Evolutionary conservation across 225 moss, liverwort and hornwort species (phyloP).

Genomic region (Polytrichum formosum): DNA sequence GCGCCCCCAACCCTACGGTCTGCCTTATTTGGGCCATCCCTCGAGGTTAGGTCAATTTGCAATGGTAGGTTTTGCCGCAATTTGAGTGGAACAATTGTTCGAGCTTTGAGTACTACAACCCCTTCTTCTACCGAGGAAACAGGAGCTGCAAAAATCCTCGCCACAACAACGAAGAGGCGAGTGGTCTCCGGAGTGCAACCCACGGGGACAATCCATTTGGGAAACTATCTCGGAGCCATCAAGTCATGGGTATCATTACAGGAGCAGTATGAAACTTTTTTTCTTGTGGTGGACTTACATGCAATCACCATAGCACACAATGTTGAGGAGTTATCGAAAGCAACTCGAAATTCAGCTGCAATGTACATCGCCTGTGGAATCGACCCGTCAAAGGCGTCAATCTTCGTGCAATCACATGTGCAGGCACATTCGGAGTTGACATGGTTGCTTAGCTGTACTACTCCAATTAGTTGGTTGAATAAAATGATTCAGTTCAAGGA

Average conservation of each 20-base stretch:
- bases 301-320: conserved; percentile 96
- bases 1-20: conserved; percentile 24
- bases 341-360: conserved; percentile 85
- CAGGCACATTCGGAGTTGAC: conserved; percentile 88
- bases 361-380: conserved; percentile 92
- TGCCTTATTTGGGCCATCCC: conserved; percentile 25
- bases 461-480: conserved; percentile 97
- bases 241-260: conserved; percentile 97
- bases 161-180: conserved; percentile 17
- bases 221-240: conserved; percentile 96
- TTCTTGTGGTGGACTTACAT: conserved; percentile 97
- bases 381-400: conserved; percentile 87
- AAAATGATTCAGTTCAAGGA: conserved; percentile 99
- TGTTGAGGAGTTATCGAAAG: conserved; percentile 71
- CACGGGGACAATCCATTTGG: conserved; percentile 91
- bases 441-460: conserved; percentile 94
- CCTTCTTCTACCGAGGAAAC: conserved; percentile 44
- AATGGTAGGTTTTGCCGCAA: neutral
- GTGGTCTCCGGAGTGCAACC: conserved; percentile 98
- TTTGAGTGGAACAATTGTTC: neutral
- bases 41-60: conserved; percentile 1
- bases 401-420: conserved; percentile 96
- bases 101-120: neutral
- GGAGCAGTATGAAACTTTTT: conserved; percentile 93
- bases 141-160: too few species aligned